A percentile compares a stretch with the other conserved stretches of the same genome.
These are phyloP conservation scores for Podaxis mareebaensis DNA, from an alignment of 768 basidiomycete species.

Conservation along the genomic window DNA sequence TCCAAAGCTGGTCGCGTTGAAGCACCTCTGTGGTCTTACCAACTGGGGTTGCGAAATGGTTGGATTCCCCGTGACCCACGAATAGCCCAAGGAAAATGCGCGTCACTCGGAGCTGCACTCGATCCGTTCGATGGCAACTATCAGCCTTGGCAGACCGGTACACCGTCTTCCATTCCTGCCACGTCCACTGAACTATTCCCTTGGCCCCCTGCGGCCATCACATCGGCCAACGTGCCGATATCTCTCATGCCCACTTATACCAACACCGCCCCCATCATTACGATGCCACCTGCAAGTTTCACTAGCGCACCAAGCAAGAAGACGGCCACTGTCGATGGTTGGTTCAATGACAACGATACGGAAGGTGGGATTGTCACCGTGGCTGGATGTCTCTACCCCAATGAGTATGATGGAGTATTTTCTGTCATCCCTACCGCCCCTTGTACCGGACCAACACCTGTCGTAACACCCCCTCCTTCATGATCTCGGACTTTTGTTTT, in stretches of 20 bases:
- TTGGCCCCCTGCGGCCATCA: slow-evolving; percentile 61
- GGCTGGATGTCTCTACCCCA: slow-evolving; percentile 48
- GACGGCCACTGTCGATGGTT: slow-evolving; percentile 43
- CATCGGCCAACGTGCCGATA: slow-evolving; percentile 38
- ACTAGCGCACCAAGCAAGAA: slow-evolving; percentile 33
- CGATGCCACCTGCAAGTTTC: slow-evolving; percentile 37
- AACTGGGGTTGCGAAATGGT: slow-evolving; percentile 58
- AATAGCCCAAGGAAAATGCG: slow-evolving; percentile 59
- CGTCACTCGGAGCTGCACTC: slow-evolving; percentile 41
- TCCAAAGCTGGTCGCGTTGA: slow-evolving; percentile 42
- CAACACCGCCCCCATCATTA: slow-evolving; percentile 54
- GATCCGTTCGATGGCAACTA: slow-evolving; percentile 40
- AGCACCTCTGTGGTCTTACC: slow-evolving; percentile 43
- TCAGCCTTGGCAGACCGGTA: slow-evolving; percentile 60
- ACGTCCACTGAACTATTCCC: slow-evolving; percentile 34
- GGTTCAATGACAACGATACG: slow-evolving; percentile 44
- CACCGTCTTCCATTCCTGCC: slow-evolving; percentile 46
- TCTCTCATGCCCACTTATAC: slow-evolving; percentile 57
- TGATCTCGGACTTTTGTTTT: neutral
- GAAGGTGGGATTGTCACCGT: slow-evolving; percentile 36
- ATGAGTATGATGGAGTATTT: slow-evolving; percentile 29
- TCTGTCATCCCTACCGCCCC: slow-evolving; percentile 25
- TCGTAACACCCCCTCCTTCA: neutral
- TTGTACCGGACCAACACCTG: slow-evolving; percentile 23
- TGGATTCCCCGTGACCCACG: slow-evolving; percentile 81